Base-by-base conservation (phyloP, 2,329 filamentous ascomycete species). In the Colletotrichum sansevieriae region DNA sequence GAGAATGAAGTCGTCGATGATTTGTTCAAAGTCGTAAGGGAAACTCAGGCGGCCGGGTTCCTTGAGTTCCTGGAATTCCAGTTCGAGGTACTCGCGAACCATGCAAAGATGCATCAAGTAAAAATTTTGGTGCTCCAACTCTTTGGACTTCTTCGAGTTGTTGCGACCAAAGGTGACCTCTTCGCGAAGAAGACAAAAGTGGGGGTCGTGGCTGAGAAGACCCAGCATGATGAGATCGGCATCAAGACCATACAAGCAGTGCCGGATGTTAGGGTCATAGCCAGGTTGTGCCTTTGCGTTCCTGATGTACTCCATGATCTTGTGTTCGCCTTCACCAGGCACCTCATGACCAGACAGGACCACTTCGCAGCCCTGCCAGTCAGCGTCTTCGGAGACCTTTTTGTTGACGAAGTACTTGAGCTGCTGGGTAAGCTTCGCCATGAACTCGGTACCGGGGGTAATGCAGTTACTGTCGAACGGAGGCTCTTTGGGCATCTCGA, bases 291-390 rank as follows among this genome's bases (percentile, higher is more conserved):
- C 94, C 85, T 98, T 98, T 71, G 96, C 93, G 80, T 97, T 93
- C 74, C 96, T 92, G 80, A 99, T 99, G 81, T 99, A 99, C 81
- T 99, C 97, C 96, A 99, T 99, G 81, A 99, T 97, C 84, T 99
- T 99, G 85, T 99, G 96, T 81, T 99, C 96, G 75, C 96, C 96
- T 82, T 99, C 97, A 75, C 96, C 96, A 7, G 96, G 96, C 29
- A 98, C 95, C 80, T 99, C 97, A 77, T 99, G 97, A 63, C 97
- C 96, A 6, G 96, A 99, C 68, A 99, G 87, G 61, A 99, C 94
- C 74, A 99, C 91, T 77, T 98, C 95, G 72, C 97, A 96, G 69
- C 93, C 93, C 82, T 99, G 96, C 96, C 96, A 99, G 76, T 99
- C 96, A 55, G 91, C 89, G 79, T 99, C 96, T 79, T 99, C 95